A percentile compares a stretch with the other conserved stretches of the same genome.
Conservation (phyloP, 2,329 filamentous ascomycete genomes). For the Teratosphaeria epicoccoides region DNA sequence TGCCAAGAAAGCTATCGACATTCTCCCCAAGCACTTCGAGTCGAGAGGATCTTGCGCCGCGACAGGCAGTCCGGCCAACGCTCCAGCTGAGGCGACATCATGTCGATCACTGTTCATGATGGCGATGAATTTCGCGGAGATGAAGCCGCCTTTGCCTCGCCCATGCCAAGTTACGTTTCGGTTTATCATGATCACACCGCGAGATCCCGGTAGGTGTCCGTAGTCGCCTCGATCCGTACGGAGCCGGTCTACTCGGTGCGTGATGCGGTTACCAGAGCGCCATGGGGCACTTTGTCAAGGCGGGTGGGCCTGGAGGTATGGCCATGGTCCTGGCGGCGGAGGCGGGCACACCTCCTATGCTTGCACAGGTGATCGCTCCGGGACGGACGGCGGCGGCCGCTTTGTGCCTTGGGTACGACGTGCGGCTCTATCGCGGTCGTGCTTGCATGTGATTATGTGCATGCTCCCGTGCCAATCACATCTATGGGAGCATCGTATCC, state of each 20-base stretch:
- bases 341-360: neutral
- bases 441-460: no score
- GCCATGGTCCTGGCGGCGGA: neutral
- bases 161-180: no score
- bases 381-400: no score
- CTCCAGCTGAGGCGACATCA: neutral
- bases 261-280: neutral
- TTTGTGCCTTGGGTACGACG: no score
- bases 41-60: neutral
- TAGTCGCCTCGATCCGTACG: neutral
- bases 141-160: neutral
- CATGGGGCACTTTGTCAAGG: neutral
- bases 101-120: neutral
- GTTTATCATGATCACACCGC: neutral
- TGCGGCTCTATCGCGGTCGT: no score
- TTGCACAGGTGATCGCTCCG: no score
- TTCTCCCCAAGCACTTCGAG: neutral
- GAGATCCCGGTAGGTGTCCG: neutral
- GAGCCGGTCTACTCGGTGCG: neutral
- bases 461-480: no score
- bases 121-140: neutral
- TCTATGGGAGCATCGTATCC: no score
- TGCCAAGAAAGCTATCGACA: slow-evolving; percentile 1
- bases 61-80: neutral
- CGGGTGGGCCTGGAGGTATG: neutral